Percentiles rank a stretch among this genome's conserved stretches.
phyloP scores from a whole-genome alignment of 2,329 filamentous ascomycete species.

The Ceratocystis lukuohia region DNA sequence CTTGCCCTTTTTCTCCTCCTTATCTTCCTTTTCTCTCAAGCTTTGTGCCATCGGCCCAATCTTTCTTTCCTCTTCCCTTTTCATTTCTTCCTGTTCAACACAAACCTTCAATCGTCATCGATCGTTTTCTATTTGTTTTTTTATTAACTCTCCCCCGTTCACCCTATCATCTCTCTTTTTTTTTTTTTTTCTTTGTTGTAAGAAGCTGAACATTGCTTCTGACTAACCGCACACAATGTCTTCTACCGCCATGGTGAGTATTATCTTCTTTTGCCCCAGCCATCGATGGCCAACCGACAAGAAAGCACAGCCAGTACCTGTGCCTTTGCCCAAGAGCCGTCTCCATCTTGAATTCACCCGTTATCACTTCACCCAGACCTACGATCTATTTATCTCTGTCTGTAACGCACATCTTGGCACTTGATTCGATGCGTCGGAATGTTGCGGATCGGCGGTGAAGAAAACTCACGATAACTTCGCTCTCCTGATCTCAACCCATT shows the following conservation, averaged over 20 bases:
- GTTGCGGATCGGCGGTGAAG: not conserved
- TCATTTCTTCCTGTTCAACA: constrained; percentile 4
- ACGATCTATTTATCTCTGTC: not conserved
- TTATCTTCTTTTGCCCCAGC: not conserved
- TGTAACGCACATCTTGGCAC: not conserved
- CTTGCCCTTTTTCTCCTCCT: constrained; percentile 5
- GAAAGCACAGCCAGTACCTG: not conserved
- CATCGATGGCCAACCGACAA: not conserved
- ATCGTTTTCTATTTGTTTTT: not conserved
- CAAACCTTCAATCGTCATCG: constrained; percentile 2
- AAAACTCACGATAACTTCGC: not conserved
- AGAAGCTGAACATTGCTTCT: not conserved
- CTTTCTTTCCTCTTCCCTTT: constrained; percentile 1
- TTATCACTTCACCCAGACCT: not conserved
- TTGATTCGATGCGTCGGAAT: not conserved
- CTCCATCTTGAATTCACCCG: not conserved
- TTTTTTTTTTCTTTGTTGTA: not conserved
- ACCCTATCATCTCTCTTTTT: not conserved
- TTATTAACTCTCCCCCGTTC: not conserved
- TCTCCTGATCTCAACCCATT: not conserved
- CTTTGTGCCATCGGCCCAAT: constrained; percentile 8
- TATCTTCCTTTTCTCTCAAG: constrained; percentile 10
- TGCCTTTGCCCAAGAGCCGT: not conserved
- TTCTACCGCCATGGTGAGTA: constrained; percentile 15
- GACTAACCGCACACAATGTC: constrained; percentile 11